Conservation (phyloP, 805 yeast genomes). For the Candida hispaniensis region DNA sequence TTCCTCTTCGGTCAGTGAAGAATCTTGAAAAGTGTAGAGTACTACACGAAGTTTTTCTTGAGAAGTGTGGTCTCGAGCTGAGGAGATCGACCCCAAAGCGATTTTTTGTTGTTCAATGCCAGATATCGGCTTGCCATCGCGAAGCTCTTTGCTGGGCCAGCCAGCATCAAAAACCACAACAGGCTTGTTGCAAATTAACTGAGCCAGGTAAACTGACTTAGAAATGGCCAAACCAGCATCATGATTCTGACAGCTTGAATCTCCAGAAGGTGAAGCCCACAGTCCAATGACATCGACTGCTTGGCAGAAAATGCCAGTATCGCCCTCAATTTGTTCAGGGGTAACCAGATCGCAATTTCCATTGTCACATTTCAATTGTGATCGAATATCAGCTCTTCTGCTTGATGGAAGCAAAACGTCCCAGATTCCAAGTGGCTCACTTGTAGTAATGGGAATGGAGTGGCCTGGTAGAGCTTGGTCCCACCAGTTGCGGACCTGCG, state of each 20-base stretch:
- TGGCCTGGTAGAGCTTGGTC: constrained; percentile 1
- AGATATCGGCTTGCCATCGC: constrained; percentile 13
- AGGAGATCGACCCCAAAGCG: no score
- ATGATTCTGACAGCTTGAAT: constrained; percentile 3
- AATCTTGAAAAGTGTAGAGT: no score
- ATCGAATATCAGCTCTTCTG: constrained; percentile 10
- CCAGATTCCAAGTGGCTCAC: constrained; percentile 14
- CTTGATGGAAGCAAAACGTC: constrained; percentile 10
- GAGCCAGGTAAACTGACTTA: constrained; percentile 13
- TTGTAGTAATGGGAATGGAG: constrained; percentile 10
- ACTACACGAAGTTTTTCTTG: no score
- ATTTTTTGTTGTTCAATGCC: constrained; percentile 13
- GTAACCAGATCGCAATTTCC: background rate
- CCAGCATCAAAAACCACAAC: constrained; percentile 13
- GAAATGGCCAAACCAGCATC: constrained; percentile 10
- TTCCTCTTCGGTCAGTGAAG: no score
- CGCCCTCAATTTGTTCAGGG: constrained; percentile 8
- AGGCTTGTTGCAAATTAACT: constrained; percentile 13
- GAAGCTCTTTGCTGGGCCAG: constrained; percentile 9
- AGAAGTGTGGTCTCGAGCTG: no score
- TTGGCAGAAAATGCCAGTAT: constrained; percentile 7
- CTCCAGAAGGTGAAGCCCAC: constrained; percentile 8
- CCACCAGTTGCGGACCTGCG: constrained; percentile 1
- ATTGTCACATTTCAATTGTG: background rate
- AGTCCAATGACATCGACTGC: constrained; percentile 12